These are phyloP conservation scores for Podosphaera fusca DNA, from an alignment of 2,329 filamentous ascomycete species.

Conservation along the genomic window DNA sequence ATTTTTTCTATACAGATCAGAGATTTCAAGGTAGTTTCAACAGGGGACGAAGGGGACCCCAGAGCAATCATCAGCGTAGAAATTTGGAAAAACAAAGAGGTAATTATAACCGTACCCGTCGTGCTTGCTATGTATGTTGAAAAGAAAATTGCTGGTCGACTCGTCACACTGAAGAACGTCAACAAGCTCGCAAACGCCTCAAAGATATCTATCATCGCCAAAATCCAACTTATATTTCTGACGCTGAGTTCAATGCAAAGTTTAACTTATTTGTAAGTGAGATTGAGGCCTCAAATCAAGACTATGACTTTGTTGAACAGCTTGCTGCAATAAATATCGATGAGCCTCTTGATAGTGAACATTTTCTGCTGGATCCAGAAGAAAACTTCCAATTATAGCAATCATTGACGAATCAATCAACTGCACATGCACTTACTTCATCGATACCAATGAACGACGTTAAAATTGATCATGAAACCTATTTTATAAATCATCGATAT, in stretches of 20 bases:
- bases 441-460: not conserved
- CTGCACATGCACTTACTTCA: not conserved
- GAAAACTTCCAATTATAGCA: not conserved
- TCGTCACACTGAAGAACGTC: not conserved
- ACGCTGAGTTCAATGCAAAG: not conserved
- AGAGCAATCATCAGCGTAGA: not conserved
- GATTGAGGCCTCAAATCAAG: not conserved
- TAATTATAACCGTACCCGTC: not conserved
- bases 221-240: not conserved
- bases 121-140: not conserved
- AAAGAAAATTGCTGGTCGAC: not conserved
- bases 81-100: not conserved
- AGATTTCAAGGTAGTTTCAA: not conserved
- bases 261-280: not conserved
- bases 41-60: not conserved
- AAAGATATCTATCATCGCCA: not conserved
- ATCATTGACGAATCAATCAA: not conserved
- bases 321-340: not conserved
- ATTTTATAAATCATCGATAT: not conserved
- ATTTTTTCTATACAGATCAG: not conserved
- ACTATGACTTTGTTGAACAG: not conserved
- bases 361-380: not conserved
- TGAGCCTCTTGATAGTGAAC: not conserved
- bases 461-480: not conserved
- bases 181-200: not conserved